Percentiles rank a stretch among this genome's conserved stretches.
Evolutionary conservation across 2,329 filamentous ascomycete species (phyloP).

Genomic region (Chaetomiaceae sp.): DNA sequence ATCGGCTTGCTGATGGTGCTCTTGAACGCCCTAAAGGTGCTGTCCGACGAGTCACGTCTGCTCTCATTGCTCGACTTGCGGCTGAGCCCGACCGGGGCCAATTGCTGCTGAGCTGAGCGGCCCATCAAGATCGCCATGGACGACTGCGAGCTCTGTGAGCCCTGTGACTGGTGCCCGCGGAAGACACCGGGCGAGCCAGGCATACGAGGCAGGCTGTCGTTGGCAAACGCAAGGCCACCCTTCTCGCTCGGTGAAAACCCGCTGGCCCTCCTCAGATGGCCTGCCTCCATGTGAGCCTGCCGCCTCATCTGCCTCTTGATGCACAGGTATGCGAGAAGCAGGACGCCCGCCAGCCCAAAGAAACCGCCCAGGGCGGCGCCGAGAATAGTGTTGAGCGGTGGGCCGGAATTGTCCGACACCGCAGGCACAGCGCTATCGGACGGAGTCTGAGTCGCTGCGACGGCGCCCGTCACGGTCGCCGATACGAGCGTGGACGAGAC

Average conservation of each 20-base stretch:
- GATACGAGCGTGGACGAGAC: constrained; percentile 19
- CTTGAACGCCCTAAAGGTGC: constrained; percentile 58
- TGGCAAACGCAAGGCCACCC: constrained; percentile 43
- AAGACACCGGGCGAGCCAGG: constrained; percentile 34
- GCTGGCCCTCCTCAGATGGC: constrained; percentile 38
- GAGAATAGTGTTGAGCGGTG: constrained; percentile 53
- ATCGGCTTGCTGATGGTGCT: constrained; percentile 57
- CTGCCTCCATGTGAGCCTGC: constrained; percentile 43
- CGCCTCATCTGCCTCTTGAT: constrained; percentile 56
- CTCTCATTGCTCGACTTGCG: constrained; percentile 50
- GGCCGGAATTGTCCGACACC: not conserved
- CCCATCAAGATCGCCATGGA: constrained; percentile 63
- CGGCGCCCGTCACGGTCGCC: constrained; percentile 21
- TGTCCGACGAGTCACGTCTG: constrained; percentile 47
- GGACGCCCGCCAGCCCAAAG: constrained; percentile 61
- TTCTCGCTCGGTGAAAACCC: constrained; percentile 52
- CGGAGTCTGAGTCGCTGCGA: constrained; percentile 22
- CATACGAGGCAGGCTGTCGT: constrained; percentile 34
- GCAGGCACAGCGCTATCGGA: constrained; percentile 4
- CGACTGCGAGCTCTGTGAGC: constrained; percentile 53
- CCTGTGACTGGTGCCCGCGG: constrained; percentile 46
- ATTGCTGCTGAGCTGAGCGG: constrained; percentile 45
- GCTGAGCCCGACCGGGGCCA: constrained; percentile 29
- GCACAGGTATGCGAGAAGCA: constrained; percentile 66
- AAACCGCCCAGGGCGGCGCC: constrained; percentile 80